phyloP scores from a whole-genome alignment of 164 flowering plant genomes.

The Sedum album region DNA sequence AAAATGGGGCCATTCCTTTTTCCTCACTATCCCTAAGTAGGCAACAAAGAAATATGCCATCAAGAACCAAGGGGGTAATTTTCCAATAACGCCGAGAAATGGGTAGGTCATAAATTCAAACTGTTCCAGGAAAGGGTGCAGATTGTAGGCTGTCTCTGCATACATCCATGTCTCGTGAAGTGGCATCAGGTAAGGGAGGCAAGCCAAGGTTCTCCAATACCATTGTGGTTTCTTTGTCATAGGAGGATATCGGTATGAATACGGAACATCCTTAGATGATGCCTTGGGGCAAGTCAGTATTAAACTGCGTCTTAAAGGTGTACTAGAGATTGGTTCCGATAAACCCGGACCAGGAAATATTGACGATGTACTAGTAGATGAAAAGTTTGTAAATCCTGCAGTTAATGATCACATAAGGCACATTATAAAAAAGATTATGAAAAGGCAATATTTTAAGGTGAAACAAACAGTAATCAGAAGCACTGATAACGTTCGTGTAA shows the following conservation, averaged over 20 bases:
- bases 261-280: slow-evolving; percentile 54
- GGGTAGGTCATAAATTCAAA: slow-evolving; percentile 61
- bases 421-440: neutral
- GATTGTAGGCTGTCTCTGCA: slow-evolving; percentile 69
- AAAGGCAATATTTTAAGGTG: neutral
- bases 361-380: slow-evolving; percentile 26
- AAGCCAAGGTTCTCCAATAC: slow-evolving; percentile 90
- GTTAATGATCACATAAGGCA: neutral
- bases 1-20: slow-evolving; percentile 90
- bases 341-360: slow-evolving; percentile 36
- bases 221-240: slow-evolving; percentile 78
- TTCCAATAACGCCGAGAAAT: slow-evolving; percentile 49
- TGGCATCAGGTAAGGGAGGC: slow-evolving; percentile 80
- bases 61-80: slow-evolving; percentile 66
- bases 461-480: too few relatives aligned
- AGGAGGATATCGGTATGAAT: slow-evolving; percentile 50
- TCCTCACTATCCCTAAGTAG: slow-evolving; percentile 72
- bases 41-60: slow-evolving; percentile 65
- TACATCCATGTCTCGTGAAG: slow-evolving; percentile 90
- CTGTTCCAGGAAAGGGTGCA: slow-evolving; percentile 65
- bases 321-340: slow-evolving; percentile 19
- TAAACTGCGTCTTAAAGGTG: slow-evolving; percentile 20
- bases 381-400: slow-evolving; percentile 19
- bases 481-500: too few relatives aligned
- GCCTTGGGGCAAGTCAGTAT: slow-evolving; percentile 38